A percentile compares a stretch with the other conserved stretches of the same genome.
Evolutionary conservation across 371 early-diverging fungal genomes (phyloP).

Genomic region (Parasitella parasitica): DNA sequence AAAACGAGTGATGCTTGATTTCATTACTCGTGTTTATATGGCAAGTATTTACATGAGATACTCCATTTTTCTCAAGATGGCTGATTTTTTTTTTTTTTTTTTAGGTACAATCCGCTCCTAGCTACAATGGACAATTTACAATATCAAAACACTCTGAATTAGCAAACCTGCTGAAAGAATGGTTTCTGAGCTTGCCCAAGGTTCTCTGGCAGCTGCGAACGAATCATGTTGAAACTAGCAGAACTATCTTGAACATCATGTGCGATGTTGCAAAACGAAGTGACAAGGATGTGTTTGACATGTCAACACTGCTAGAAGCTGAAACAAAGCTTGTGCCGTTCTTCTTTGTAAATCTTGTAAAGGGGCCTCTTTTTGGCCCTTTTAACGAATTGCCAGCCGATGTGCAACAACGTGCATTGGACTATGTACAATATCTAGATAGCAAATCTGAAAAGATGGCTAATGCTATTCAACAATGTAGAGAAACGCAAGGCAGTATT

Average conservation of each 20-base stretch:
- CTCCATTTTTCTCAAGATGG: too few relatives aligned
- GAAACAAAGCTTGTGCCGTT: constrained; percentile 48
- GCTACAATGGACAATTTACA: constrained; percentile 38
- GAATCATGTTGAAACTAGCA: constrained; percentile 46
- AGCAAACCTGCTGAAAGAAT: constrained; percentile 23
- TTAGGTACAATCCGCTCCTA: constrained; percentile 42
- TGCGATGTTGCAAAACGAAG: constrained; percentile 37
- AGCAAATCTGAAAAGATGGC: constrained; percentile 29
- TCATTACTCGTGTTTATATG: constrained; percentile 39
- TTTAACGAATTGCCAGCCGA: constrained; percentile 43
- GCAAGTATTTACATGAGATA: constrained; percentile 18
- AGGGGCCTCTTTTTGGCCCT: constrained; percentile 48
- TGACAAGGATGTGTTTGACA: constrained; percentile 31
- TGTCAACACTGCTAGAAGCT: constrained; percentile 33
- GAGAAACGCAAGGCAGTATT: constrained; percentile 2
- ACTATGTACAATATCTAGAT: constrained; percentile 47
- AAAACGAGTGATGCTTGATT: constrained; percentile 40
- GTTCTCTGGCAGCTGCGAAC: constrained; percentile 55
- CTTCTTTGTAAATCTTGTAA: constrained; percentile 45
- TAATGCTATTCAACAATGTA: constrained; percentile 24
- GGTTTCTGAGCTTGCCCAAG: constrained; percentile 55
- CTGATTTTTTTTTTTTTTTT: not conserved
- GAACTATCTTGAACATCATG: constrained; percentile 28
- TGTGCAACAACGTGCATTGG: constrained; percentile 50
- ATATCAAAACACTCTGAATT: constrained; percentile 23